Evolutionary conservation across 208 protist species (phyloP).

Genomic region (Leishmania tropica): DNA sequence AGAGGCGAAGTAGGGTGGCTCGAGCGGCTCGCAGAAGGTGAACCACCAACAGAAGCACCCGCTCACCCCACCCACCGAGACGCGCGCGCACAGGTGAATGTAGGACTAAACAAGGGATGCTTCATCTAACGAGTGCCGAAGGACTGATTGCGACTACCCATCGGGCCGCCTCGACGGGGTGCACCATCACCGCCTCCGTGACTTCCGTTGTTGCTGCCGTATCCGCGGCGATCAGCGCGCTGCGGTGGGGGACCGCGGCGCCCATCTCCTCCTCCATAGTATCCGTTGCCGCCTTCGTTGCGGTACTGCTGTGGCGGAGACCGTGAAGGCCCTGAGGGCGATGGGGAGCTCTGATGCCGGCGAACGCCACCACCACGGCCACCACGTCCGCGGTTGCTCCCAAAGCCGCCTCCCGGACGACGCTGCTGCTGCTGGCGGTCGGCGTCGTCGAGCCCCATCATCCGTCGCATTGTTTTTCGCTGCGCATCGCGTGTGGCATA

Average conservation of each 20-base stretch:
- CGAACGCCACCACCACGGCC: constrained; percentile 4
- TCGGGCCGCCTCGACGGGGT: constrained; percentile 20
- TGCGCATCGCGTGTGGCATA: constrained; percentile 57
- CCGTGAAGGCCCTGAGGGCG: constrained; percentile 1
- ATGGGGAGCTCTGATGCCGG: constrained; percentile 1
- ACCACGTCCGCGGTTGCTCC: constrained; percentile 20
- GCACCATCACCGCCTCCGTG: constrained; percentile 17
- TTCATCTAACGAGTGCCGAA: constrained; percentile 24
- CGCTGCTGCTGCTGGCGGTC: not conserved
- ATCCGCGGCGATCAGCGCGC: constrained; percentile 8
- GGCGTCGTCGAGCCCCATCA: constrained; percentile 56
- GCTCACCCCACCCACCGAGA: not conserved
- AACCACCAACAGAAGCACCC: not conserved
- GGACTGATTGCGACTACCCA: constrained; percentile 15
- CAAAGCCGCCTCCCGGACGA: constrained; percentile 10
- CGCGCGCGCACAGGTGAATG: not conserved
- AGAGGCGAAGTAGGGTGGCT: not conserved
- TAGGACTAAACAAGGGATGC: not conserved
- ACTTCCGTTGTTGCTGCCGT: not conserved
- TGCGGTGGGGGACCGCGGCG: not conserved
- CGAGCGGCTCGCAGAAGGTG: not conserved
- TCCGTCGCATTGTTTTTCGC: constrained; percentile 67
- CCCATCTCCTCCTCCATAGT: constrained; percentile 14
- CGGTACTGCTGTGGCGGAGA: constrained; percentile 4
- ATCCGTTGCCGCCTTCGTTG: constrained; percentile 5